Percentiles rank a stretch among this genome's conserved stretches.
phyloP scores from a whole-genome alignment of 306 rosid species.

The Pyrus pyrifolia region DNA sequence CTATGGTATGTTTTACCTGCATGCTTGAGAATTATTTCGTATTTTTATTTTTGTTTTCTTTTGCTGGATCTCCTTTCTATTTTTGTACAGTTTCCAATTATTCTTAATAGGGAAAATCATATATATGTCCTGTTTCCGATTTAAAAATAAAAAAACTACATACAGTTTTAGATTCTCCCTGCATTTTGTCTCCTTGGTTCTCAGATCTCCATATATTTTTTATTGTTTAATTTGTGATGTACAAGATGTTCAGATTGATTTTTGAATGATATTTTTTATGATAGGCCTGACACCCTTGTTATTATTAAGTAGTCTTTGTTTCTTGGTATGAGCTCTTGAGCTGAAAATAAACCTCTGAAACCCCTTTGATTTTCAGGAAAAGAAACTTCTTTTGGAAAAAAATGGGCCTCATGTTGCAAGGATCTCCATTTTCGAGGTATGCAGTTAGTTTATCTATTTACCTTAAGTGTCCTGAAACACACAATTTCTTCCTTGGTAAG shows the following conservation, averaged over 20 bases:
- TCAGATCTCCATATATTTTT: neutral
- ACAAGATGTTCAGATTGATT: neutral
- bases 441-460: conserved; percentile 9
- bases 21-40: neutral
- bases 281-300: neutral
- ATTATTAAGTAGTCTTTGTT: neutral
- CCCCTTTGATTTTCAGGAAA: conserved; percentile 47
- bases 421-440: conserved; percentile 83
- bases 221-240: neutral
- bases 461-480: neutral
- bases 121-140: no score
- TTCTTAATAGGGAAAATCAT: no score
- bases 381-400: conserved; percentile 80
- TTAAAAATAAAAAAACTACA: no score
- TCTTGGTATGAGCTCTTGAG: neutral
- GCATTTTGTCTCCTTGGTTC: neutral
- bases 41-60: neutral
- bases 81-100: neutral
- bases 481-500: neutral
- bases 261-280: neutral
- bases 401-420: conserved; percentile 77
- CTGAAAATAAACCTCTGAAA: neutral
- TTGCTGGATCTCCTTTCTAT: neutral
- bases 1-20: neutral
- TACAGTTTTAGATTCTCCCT: neutral